Conservation (phyloP, 1,284 basidiomycete species). For the Paramarasmius palmivorus region DNA sequence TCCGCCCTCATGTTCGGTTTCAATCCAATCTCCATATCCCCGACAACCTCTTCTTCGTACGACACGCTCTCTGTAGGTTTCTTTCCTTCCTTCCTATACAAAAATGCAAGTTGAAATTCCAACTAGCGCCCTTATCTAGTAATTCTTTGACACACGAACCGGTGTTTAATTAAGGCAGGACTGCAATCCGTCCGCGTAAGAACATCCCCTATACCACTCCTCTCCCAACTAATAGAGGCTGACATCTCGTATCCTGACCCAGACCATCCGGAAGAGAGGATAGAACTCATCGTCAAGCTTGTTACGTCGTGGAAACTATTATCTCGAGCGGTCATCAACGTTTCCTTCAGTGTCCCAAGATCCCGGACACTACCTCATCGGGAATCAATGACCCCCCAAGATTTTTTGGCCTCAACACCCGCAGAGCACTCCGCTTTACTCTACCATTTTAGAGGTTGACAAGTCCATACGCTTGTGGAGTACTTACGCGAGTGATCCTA, state of each 20-base stretch:
- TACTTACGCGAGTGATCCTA: conserved; percentile 91
- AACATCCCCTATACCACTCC: conserved; percentile 9
- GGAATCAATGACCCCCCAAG: conserved; percentile 89
- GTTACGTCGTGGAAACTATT: conserved; percentile 43
- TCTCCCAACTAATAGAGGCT: conserved; percentile 3
- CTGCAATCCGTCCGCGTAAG: conserved; percentile 79
- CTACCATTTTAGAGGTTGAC: conserved; percentile 84
- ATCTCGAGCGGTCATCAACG: not conserved
- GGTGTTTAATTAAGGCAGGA: too few relatives aligned
- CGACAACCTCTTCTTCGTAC: too few relatives aligned
- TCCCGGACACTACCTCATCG: conserved; percentile 87
- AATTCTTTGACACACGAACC: too few relatives aligned
- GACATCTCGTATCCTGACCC: conserved; percentile 73
- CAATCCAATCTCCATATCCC: too few relatives aligned
- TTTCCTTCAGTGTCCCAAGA: conserved; percentile 77
- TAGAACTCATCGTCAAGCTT: conserved; percentile 82
- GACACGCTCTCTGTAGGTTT: too few relatives aligned
- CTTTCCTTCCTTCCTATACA: too few relatives aligned
- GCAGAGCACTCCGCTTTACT: conserved; percentile 83
- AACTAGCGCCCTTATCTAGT: too few relatives aligned
- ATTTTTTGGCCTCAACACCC: conserved; percentile 89
- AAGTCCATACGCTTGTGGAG: conserved; percentile 95
- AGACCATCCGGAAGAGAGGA: conserved; percentile 55
- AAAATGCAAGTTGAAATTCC: too few relatives aligned
- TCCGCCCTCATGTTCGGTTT: too few relatives aligned